phyloP scores from a whole-genome alignment of 129 eudicot species.

The Lactuca sativa region DNA sequence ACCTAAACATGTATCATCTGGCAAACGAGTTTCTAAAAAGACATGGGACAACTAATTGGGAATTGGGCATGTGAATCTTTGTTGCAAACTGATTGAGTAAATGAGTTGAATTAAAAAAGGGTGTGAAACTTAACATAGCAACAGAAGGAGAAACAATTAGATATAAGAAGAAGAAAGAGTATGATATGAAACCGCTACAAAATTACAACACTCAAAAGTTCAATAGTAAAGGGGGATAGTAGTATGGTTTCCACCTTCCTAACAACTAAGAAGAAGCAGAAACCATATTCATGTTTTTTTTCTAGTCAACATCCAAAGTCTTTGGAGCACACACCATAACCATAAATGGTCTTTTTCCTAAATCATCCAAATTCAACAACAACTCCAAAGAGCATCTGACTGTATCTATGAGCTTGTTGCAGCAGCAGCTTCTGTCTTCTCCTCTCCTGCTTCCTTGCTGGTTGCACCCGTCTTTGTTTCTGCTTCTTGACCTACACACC shows the following conservation, averaged over 20 bases:
- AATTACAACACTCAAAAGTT: constrained; percentile 44
- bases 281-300: constrained; percentile 10
- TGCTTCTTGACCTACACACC: constrained; percentile 43
- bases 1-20: too few species aligned
- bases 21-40: too few species aligned
- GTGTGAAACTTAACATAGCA: background rate
- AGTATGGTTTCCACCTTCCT: constrained; percentile 20
- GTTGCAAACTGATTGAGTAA: background rate
- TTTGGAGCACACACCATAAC: background rate
- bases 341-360: too few species aligned
- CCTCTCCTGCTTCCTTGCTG: constrained; percentile 28
- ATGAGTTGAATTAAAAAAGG: background rate
- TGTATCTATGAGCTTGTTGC: constrained; percentile 36
- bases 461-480: constrained; percentile 39
- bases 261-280: background rate
- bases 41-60: background rate
- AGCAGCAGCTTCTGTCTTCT: constrained; percentile 28
- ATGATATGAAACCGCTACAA: constrained; percentile 29
- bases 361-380: constrained; percentile 13
- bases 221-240: constrained; percentile 22
- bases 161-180: constrained; percentile 7
- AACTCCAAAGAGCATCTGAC: constrained; percentile 21
- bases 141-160: constrained; percentile 2
- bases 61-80: background rate
- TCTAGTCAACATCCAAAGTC: constrained; percentile 29